phyloP scores from a whole-genome alignment of 2,329 filamentous ascomycete genomes.

The Exophiala mesophila region DNA sequence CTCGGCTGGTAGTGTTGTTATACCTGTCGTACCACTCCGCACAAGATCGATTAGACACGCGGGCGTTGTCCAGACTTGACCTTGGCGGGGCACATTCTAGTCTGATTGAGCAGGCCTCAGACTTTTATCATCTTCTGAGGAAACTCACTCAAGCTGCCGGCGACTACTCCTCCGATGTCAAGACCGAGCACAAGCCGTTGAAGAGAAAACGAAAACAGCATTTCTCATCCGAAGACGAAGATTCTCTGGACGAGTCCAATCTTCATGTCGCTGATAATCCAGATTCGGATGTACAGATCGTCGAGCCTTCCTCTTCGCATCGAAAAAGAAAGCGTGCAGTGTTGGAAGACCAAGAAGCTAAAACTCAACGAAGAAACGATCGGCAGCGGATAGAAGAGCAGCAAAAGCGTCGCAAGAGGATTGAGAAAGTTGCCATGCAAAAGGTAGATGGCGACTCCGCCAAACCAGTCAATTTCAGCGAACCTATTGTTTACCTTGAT shows the following conservation, averaged over 20 bases:
- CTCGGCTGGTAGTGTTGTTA: background rate
- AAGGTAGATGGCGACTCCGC: constrained; percentile 41
- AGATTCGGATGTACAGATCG: constrained; percentile 9
- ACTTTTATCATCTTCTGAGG: background rate
- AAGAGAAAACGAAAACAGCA: constrained; percentile 14
- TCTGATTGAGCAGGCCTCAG: background rate
- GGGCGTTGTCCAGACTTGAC: background rate
- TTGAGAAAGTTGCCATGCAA: constrained; percentile 32
- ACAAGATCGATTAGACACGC: background rate
- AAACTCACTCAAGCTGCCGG: background rate
- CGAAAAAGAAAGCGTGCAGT: constrained; percentile 46
- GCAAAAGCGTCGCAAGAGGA: constrained; percentile 43
- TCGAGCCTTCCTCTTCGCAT: constrained; percentile 31
- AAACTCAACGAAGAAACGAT: constrained; percentile 54
- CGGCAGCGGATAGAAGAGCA: constrained; percentile 51
- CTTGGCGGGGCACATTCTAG: background rate
- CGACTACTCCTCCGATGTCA: background rate
- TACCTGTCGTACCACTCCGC: background rate
- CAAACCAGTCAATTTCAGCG: constrained; percentile 39
- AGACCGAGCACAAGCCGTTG: constrained; percentile 1
- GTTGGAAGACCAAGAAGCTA: constrained; percentile 46
- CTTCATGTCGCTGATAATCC: constrained; percentile 8
- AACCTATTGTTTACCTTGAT: constrained; percentile 51
- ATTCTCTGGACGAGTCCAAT: constrained; percentile 11
- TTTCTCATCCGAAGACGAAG: constrained; percentile 3